Evolutionary conservation across 345 rosid genomes (phyloP), one percentile per base, ranked within the genome.

Genomic region (Litchi chinensis): DNA sequence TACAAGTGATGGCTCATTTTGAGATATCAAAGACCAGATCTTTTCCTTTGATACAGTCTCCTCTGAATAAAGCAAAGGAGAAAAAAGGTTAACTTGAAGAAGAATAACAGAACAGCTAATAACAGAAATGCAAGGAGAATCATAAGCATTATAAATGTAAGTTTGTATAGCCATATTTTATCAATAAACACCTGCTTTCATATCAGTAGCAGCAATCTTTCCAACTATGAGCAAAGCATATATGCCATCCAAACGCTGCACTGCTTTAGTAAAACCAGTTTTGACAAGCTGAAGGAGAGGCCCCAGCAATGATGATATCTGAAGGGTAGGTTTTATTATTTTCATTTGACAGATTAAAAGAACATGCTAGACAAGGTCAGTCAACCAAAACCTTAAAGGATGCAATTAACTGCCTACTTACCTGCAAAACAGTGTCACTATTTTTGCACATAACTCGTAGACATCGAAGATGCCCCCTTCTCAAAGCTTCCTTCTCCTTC

Each of bases 381-480:
- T 62, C 7, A 16, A 50, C 69, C 22, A 62, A 50, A 54, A 10
- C 68, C 44, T 8, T 69, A 48, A 57, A 46, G 62, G 8, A 67
- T 50, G 43, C 26, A 73, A 60, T 57, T 41, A 46, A 26, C 43
- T 22, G 63, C 24, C 37, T 28, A 74, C 40, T 79, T 75, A 92
- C 99, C 95, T 86, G 92, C 13, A 87, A 82, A 77, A 90, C 83
- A 74, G 88, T 84, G 83, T 96, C 97, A 67, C 87, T 57, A 76
- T 91, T 94, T 86, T 82, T 85, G 91, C 93, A 87, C 76, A 94
- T 85, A 74, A 82, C 85, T 65, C 83, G 86, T 57, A 96, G 74
- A 78, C 91, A 90, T 65, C 96, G 97, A 80, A 96, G 95, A 89
- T 96, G 94, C 37, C 93, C 97, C 87, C 98, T 88, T 88, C 97